Evolutionary conservation across 345 rosid genomes (phyloP).

Genomic region (rapeseed (Brassica napus)): DNA sequence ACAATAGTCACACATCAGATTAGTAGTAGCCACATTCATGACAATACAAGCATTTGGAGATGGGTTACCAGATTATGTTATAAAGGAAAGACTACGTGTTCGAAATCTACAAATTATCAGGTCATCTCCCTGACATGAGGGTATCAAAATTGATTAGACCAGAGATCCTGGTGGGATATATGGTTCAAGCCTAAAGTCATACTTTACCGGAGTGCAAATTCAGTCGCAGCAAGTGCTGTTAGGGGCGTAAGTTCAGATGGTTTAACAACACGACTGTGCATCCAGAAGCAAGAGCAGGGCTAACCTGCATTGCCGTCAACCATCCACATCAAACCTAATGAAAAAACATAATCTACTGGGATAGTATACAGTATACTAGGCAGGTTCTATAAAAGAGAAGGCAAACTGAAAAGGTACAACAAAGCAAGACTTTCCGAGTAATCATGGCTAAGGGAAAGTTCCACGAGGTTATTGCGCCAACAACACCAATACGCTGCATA

Average conservation of each 20-base stretch:
- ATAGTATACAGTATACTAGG: not conserved
- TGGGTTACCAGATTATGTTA: slow-evolving; percentile 3
- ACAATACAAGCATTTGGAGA: slow-evolving; percentile 8
- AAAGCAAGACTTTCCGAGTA: slow-evolving; percentile 71
- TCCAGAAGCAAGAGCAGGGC: slow-evolving; percentile 98
- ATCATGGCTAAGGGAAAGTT: slow-evolving; percentile 99
- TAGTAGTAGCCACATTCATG: slow-evolving; percentile 9
- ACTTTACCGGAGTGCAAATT: slow-evolving; percentile 81
- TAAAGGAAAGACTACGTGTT: not conserved
- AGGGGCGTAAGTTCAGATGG: slow-evolving; percentile 95
- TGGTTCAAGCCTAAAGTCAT: slow-evolving; percentile 23
- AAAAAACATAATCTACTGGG: not conserved
- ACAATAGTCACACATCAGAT: slow-evolving; percentile 14
- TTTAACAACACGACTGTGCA: slow-evolving; percentile 92
- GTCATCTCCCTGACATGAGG: slow-evolving; percentile 17
- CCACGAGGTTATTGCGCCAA: slow-evolving; percentile 96
- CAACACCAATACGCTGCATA: slow-evolving; percentile 92
- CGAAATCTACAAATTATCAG: slow-evolving; percentile 7
- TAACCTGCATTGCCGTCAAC: slow-evolving; percentile 57
- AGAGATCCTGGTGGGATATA: slow-evolving; percentile 11
- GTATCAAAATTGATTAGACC: slow-evolving; percentile 6
- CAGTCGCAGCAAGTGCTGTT: slow-evolving; percentile 96
- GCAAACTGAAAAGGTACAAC: slow-evolving; percentile 2
- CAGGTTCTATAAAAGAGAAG: slow-evolving; percentile 9
- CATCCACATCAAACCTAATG: slow-evolving; percentile 28